Evolutionary conservation across 2,329 filamentous ascomycete species (phyloP), one percentile per base, ranked within the genome.

Genomic region (Coniochaeta sp.): DNA sequence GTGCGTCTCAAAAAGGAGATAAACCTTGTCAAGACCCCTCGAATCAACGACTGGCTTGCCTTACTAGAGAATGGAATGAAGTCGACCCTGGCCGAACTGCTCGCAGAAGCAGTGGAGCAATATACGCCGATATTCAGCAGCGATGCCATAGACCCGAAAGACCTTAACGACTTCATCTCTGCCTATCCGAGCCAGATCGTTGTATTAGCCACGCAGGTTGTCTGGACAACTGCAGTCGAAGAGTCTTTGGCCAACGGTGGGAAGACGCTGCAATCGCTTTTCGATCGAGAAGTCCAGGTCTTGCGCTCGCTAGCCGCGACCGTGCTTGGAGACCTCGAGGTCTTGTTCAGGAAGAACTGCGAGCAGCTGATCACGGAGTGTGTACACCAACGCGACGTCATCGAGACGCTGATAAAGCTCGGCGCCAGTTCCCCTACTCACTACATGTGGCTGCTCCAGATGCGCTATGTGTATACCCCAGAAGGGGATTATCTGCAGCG

Each of bases 281-380:
- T 90, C 65, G 89, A 95, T 24, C 87, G 89, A 32, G 90, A 96
- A 72, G 89, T 96, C 32, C 86, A 90, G 68, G 85, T 97, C 30
- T 86, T 99, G 52, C 87, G 90, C 59, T 80, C 96, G 24, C 87
- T 99, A 59, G 95, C 95, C 22, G 84, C 90, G 42, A 93, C 91
- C 2, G 95, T 99, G 14, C 81, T 99, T 17, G 91, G 90, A 42
- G 93, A 99, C 69, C 83, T 99, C 24, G 89, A 93, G 65, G 80
- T 91, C 7, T 89, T 97, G 57, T 86, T 90, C 70, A 85, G 95
- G 63, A 96, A 96, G 81, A 97, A 96, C 79, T 99, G 93, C 74
- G 95, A 99, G 73, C 93, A 97, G 74, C 84, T 99, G 65, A 99
- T 99, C 70, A 99, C 96, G 0, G 96, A 99, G 73, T 98, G 95